phyloP scores from a whole-genome alignment of 2,329 filamentous ascomycete genomes.

The Diaporthe aspalathi region DNA sequence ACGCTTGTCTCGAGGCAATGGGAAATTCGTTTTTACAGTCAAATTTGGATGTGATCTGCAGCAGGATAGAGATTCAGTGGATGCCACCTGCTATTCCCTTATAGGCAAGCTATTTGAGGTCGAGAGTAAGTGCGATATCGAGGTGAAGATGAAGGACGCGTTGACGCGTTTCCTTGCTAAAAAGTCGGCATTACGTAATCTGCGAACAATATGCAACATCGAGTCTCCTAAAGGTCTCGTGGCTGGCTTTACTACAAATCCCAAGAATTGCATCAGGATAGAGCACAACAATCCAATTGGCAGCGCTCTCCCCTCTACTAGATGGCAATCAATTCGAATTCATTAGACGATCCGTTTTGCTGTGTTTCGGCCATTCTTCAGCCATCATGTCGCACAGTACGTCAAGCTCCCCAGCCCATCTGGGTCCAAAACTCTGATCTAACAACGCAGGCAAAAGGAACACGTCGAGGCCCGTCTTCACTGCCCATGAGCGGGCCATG shows the following conservation, averaged over 20 bases:
- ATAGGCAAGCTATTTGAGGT: background rate
- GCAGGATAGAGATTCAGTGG: background rate
- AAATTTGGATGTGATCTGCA: background rate
- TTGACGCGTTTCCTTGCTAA: slow-evolving; percentile 26
- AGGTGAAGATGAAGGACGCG: background rate
- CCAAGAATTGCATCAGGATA: background rate
- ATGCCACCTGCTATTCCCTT: background rate
- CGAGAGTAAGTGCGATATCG: background rate
- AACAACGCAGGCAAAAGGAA: slow-evolving; percentile 78
- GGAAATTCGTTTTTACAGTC: background rate
- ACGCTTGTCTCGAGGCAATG: background rate
- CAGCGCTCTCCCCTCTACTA: too few relatives aligned
- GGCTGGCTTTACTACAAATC: too few relatives aligned
- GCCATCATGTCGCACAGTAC: slow-evolving; percentile 59
- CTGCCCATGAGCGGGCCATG: slow-evolving; percentile 86
- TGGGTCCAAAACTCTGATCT: slow-evolving; percentile 30
- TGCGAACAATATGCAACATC: background rate
- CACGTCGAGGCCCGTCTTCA: slow-evolving; percentile 93
- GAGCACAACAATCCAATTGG: background rate
- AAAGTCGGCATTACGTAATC: slow-evolving; percentile 21
- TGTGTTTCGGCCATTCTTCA: background rate
- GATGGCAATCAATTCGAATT: too few relatives aligned
- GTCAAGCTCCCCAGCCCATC: slow-evolving; percentile 34
- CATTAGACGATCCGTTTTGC: background rate
- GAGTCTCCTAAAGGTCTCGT: background rate